Base-by-base conservation (phyloP, 148 eudicot species). In the Beta vulgaris region DNA sequence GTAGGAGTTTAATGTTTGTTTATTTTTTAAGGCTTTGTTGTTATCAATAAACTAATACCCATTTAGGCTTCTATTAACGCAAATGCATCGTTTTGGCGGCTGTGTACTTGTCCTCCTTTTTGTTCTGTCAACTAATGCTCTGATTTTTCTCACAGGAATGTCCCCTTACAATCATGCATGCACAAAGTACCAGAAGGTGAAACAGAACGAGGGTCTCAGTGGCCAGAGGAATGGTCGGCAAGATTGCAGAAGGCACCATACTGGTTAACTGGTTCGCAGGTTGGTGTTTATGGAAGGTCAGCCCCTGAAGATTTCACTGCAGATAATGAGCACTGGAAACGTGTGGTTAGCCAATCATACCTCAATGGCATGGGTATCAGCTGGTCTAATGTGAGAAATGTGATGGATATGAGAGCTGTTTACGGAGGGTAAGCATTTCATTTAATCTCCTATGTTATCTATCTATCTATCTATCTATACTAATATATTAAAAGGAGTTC, bases 381-480 rank as follows among this genome's bases (percentile, higher is more conserved):
- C 74, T 89, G 93, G 97, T 76, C 87, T 28, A 83, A 81, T 34
- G 89, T 91, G 48, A 86, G 97, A 77, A 91, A 91, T 73, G 91
- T 87, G 68, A 91, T 91, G 97, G 97, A 91, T 87, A 91, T 91
- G 97, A 81, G 82, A 80, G 85, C 93, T 60, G 73, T 86, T 21
- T 91, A 91, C 31, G 97, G 97, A 89, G 97, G 97, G 97, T 91
- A 83, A 82, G 96, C n/a, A n/a, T n/a, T 18, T 60, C 59, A 32
- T 42, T 66, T 37, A 9, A 28, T 55, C 35, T 71, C 25, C 46
- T 37, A 72, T 23, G 5, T 13, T 43, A 42, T 25, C n/a, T n/a
- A n/a, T n/a, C n/a, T n/a, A n/a, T n/a, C n/a, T n/a, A n/a, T n/a
- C n/a, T n/a, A n/a, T n/a, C n/a, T n/a, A n/a, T n/a, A n/a, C n/a